These are phyloP conservation scores for Chaetomiaceae sp. DNA, from an alignment of 2,329 filamentous ascomycete species.

Conservation along the genomic window DNA sequence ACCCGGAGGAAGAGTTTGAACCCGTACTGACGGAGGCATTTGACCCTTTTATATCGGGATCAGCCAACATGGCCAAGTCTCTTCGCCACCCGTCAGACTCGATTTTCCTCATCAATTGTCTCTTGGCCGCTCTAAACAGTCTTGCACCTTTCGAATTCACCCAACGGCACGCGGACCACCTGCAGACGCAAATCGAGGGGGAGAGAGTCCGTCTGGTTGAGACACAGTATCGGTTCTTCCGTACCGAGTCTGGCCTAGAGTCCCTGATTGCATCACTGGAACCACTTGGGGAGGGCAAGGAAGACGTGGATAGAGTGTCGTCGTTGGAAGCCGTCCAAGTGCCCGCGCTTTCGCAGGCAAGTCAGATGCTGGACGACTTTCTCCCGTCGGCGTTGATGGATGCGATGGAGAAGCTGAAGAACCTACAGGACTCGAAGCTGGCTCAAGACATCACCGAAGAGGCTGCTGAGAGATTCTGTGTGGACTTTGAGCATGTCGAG, in stretches of 20 bases:
- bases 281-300: constrained; percentile 32
- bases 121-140: constrained; percentile 51
- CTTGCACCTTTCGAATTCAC: constrained; percentile 63
- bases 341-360: constrained; percentile 57
- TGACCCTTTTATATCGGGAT: constrained; percentile 78
- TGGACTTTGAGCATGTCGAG: constrained; percentile 67
- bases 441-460: constrained; percentile 74
- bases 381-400: constrained; percentile 91
- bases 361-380: constrained; percentile 81
- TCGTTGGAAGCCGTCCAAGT: constrained; percentile 54
- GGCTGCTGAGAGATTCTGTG: constrained; percentile 78
- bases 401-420: constrained; percentile 73
- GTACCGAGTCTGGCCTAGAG: constrained; percentile 68
- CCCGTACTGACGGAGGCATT: constrained; percentile 72
- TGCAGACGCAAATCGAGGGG: constrained; percentile 52
- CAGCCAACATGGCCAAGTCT: constrained; percentile 60
- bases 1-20: constrained; percentile 65
- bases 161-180: constrained; percentile 45
- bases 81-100: constrained; percentile 56
- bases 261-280: constrained; percentile 56
- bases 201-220: constrained; percentile 56
- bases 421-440: constrained; percentile 66
- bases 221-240: constrained; percentile 68
- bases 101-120: constrained; percentile 71
- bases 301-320: constrained; percentile 52